These are phyloP conservation scores for Boletus rubescentipes DNA, from an alignment of 768 basidiomycete genomes.

Conservation along the genomic window DNA sequence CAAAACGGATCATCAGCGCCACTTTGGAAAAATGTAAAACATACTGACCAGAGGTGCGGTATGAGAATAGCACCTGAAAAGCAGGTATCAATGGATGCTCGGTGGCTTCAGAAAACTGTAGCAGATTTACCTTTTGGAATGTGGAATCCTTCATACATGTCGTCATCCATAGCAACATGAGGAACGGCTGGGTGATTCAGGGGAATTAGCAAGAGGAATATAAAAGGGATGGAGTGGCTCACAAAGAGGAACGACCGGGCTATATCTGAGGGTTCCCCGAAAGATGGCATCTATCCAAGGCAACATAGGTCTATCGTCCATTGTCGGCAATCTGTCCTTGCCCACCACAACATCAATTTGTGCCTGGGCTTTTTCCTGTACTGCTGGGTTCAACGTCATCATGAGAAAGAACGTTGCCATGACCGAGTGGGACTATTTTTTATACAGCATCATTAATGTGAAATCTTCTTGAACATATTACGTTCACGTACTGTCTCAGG, in stretches of 20 bases:
- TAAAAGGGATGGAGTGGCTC: not conserved
- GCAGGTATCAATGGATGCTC: not conserved
- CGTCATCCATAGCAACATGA: conserved; percentile 35
- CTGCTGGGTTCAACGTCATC: conserved; percentile 1
- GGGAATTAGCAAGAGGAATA: not conserved
- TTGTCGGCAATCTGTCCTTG: conserved; percentile 1
- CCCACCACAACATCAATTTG: conserved; percentile 12
- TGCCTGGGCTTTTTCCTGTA: conserved; percentile 4
- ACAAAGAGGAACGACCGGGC: conserved; percentile 4
- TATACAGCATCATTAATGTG: not conserved
- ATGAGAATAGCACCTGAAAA: conserved; percentile 6
- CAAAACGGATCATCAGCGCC: not conserved
- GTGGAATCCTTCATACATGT: conserved; percentile 42
- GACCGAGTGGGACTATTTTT: not conserved
- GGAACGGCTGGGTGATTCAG: conserved; percentile 20
- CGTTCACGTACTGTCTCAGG: not conserved
- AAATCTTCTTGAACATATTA: not conserved
- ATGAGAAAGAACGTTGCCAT: not conserved
- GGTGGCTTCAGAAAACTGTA: fast-evolving
- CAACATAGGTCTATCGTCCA: conserved; percentile 8
- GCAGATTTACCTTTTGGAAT: conserved; percentile 41
- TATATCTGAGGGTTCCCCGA: conserved; percentile 1
- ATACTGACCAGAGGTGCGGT: conserved; percentile 11
- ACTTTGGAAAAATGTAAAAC: not conserved
- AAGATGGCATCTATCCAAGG: conserved; percentile 12